Evolutionary conservation across 768 basidiomycete genomes (phyloP).

Genomic region (Naganishia antarctica): DNA sequence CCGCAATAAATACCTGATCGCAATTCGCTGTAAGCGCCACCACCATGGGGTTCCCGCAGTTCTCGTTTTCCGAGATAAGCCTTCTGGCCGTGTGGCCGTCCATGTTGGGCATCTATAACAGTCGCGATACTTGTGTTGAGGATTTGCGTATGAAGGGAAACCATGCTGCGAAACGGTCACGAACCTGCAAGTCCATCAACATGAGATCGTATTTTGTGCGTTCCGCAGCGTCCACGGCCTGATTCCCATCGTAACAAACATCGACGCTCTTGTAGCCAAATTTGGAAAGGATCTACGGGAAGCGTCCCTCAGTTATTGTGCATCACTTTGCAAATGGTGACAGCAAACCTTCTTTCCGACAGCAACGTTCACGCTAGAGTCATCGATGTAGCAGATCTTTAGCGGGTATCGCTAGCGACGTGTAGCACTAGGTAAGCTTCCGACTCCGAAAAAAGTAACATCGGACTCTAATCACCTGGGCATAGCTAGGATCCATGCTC

Average conservation of each 20-base stretch:
- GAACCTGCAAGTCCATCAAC: slow-evolving; percentile 44
- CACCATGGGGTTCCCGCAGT: slow-evolving; percentile 1
- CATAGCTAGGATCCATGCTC: slow-evolving; percentile 18
- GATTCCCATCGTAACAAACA: slow-evolving; percentile 41
- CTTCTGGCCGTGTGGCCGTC: slow-evolving; percentile 22
- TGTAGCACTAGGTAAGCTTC: background rate
- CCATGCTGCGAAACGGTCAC: background rate
- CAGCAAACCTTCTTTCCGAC: slow-evolving; percentile 35
- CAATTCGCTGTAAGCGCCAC: slow-evolving; percentile 29
- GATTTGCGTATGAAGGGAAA: background rate
- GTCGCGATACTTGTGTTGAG: background rate
- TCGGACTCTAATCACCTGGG: background rate
- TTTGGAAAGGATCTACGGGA: slow-evolving; percentile 31
- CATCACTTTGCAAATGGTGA: background rate
- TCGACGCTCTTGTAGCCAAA: slow-evolving; percentile 39
- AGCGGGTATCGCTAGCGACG: slow-evolving; percentile 29
- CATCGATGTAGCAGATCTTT: slow-evolving; percentile 40
- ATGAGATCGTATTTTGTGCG: slow-evolving; percentile 39
- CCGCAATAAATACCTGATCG: slow-evolving; percentile 18
- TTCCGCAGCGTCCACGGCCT: slow-evolving; percentile 41
- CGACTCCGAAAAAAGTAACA: no score
- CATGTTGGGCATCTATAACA: slow-evolving; percentile 29
- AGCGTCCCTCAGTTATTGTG: background rate
- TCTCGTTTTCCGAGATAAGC: slow-evolving; percentile 12
- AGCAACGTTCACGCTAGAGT: slow-evolving; percentile 37